phyloP scores from a whole-genome alignment of 2,329 filamentous ascomycete genomes.

The Zasmidium cellare region DNA sequence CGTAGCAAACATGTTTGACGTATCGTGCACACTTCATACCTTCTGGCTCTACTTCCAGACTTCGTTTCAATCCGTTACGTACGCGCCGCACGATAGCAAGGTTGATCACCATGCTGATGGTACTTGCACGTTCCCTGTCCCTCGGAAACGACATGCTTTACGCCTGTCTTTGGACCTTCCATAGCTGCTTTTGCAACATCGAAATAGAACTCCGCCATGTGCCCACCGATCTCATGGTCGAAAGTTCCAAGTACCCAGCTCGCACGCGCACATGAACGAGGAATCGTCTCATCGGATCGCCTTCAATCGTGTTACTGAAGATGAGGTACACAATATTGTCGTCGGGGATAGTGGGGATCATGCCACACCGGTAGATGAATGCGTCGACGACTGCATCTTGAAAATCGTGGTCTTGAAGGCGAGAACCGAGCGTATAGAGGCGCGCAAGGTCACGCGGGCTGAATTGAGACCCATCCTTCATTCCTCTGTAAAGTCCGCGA shows the following conservation, averaged over 20 bases:
- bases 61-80: too few relatives aligned
- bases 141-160: not conserved
- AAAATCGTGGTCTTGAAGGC: conserved; percentile 13
- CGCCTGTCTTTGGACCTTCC: not conserved
- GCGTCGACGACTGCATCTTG: conserved; percentile 10
- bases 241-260: too few relatives aligned
- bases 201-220: not conserved
- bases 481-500: conserved; percentile 6
- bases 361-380: not conserved
- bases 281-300: not conserved
- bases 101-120: not conserved
- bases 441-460: too few relatives aligned
- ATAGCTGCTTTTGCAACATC: not conserved
- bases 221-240: too few relatives aligned
- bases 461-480: not conserved
- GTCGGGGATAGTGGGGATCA: not conserved
- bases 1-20: too few relatives aligned
- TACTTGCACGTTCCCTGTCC: not conserved
- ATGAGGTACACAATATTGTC: not conserved
- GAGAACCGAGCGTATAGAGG: conserved; percentile 8
- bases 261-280: not conserved
- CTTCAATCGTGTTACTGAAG: not conserved
- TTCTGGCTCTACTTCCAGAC: too few relatives aligned
- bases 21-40: too few relatives aligned
- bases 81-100: not conserved